Conservation (phyloP, 306 rosid genomes). For the Acacia acuminata region DNA sequence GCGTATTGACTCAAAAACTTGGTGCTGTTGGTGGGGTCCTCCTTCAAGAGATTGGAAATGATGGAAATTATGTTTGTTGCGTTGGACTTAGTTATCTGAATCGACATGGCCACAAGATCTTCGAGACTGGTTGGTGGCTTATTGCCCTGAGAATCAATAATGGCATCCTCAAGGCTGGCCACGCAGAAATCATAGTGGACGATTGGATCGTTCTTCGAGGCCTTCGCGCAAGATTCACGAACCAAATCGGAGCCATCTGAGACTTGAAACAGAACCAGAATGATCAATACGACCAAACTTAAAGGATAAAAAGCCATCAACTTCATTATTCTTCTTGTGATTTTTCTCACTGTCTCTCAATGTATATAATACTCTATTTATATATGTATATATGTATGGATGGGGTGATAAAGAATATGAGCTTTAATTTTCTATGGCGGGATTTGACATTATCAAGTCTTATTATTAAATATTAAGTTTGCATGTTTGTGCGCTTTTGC, state of each 20-base stretch:
- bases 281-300: background rate
- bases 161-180: constrained; percentile 37
- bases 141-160: constrained; percentile 10
- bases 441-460: background rate
- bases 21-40: background rate
- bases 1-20: constrained; percentile 11
- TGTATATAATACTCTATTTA: no score
- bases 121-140: constrained; percentile 31
- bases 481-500: background rate
- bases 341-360: background rate
- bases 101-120: constrained; percentile 41
- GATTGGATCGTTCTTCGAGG: constrained; percentile 55
- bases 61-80: constrained; percentile 43
- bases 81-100: constrained; percentile 47
- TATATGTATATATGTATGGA: background rate
- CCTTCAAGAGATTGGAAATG: constrained; percentile 41
- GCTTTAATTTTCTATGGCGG: background rate
- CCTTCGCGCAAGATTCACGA: constrained; percentile 46
- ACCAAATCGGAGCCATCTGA: constrained; percentile 36
- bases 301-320: background rate
- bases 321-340: constrained; percentile 21
- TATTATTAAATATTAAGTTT: background rate
- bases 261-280: constrained; percentile 24
- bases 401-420: constrained; percentile 6
- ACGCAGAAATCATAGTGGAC: constrained; percentile 56